phyloP scores from a whole-genome alignment of 768 basidiomycete species.

The Suillus brevipes region DNA sequence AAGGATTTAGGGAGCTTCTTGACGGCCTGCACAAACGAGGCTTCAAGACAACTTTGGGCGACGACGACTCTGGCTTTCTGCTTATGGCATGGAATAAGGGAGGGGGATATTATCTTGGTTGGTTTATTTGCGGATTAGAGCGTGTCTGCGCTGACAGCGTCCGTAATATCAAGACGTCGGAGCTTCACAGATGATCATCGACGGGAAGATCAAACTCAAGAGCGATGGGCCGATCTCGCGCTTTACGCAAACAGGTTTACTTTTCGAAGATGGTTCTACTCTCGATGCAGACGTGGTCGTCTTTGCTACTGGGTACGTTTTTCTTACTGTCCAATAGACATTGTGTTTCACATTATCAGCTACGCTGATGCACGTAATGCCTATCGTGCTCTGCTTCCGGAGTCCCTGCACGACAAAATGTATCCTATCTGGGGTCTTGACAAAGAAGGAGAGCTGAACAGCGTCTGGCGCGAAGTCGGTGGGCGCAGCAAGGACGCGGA shows the following conservation, averaged over 20 bases:
- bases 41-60: slow-evolving; percentile 54
- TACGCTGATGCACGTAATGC: slow-evolving; percentile 20
- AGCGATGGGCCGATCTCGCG: slow-evolving; percentile 41
- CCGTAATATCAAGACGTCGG: slow-evolving; percentile 34
- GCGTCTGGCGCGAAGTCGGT: slow-evolving; percentile 48
- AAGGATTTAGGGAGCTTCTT: slow-evolving; percentile 43
- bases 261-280: slow-evolving; percentile 42
- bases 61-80: slow-evolving; percentile 51
- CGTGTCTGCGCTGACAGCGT: not conserved
- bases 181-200: slow-evolving; percentile 42
- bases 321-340: not conserved
- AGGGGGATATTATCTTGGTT: slow-evolving; percentile 72
- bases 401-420: slow-evolving; percentile 16
- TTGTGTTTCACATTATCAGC: slow-evolving; percentile 13
- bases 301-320: slow-evolving; percentile 49
- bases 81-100: slow-evolving; percentile 47
- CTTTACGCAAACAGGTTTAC: slow-evolving; percentile 40
- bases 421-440: slow-evolving; percentile 32
- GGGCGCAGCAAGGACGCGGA: slow-evolving; percentile 24
- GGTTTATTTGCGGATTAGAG: slow-evolving; percentile 3
- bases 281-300: slow-evolving; percentile 50
- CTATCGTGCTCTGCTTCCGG: slow-evolving; percentile 23
- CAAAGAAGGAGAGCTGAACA: slow-evolving; percentile 31
- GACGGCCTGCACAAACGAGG: slow-evolving; percentile 58
- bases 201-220: slow-evolving; percentile 50